Conservation (phyloP, 768 basidiomycete species). For the Tricholoma bakamatsutake region DNA sequence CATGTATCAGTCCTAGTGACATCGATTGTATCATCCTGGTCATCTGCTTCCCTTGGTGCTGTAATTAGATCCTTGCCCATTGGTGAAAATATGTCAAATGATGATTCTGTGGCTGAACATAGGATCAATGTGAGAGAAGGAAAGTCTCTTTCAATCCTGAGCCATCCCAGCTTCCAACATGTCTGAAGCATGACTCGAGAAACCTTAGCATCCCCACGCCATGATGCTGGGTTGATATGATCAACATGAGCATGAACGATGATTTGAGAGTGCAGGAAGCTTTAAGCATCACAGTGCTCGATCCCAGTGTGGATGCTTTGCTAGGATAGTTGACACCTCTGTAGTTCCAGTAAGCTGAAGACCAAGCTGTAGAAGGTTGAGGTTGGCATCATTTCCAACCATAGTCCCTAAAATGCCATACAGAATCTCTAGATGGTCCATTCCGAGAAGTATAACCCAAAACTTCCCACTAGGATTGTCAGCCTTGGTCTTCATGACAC, state of each 20-base stretch:
- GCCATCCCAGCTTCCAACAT: constrained; percentile 23
- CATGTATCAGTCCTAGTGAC: no score
- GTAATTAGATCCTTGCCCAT: constrained; percentile 5
- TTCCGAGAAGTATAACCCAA: no score
- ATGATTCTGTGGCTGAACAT: not conserved
- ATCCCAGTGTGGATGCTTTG: no score
- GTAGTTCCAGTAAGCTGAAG: not conserved
- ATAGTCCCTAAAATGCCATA: no score
- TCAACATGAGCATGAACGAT: constrained; percentile 21
- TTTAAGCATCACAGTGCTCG: constrained; percentile 20
- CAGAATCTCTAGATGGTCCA: no score
- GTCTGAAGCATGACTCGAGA: constrained; percentile 19
- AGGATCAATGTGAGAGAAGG: constrained; percentile 15
- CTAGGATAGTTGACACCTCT: no score
- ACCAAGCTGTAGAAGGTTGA: constrained; percentile 21
- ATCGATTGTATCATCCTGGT: not conserved
- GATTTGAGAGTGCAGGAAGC: constrained; percentile 20
- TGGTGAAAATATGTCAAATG: constrained; percentile 7
- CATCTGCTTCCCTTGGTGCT: constrained; percentile 1
- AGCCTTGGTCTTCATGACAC: no score
- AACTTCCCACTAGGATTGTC: no score
- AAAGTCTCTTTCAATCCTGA: constrained; percentile 17
- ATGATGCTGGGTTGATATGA: constrained; percentile 31
- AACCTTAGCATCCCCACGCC: constrained; percentile 26
- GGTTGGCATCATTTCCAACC: constrained; percentile 8